Evolutionary conservation across 768 basidiomycete species (phyloP), one percentile per base, ranked within the genome.

Genomic region (Suillus luteus): DNA sequence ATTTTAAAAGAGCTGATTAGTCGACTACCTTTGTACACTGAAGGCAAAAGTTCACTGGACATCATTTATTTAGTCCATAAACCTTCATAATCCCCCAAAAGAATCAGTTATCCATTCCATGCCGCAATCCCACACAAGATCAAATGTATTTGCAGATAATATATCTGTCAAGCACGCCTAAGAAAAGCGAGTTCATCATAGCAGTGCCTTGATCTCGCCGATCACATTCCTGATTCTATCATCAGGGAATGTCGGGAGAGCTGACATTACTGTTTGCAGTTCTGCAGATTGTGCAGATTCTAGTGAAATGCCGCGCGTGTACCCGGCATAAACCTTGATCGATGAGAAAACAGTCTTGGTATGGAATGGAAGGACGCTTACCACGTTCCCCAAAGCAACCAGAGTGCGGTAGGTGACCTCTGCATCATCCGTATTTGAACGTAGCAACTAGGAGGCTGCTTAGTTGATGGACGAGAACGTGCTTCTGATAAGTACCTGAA

Each of bases 381-480:
- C 92, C 38, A 85, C 72, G 72, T 93, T 92, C 27, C 92, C 92
- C 12, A 93, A 79, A 6, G 85, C 91, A 35, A 91, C 90, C 12
- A 88, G 76, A 10, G 85, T 80, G 41, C 92, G 86, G 72, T 93
- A 93, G 31, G 80, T 81, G 4, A 89, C 84, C 68, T 93, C 92
- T 11, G 86, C 78, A 62, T 93, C 92, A 41, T 74, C 73, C 51
- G 71, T 82, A 69, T 86, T 83, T 61, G 80, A 77, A 75, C 70
- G 59, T 40, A 72, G 64, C 35, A 74, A 59, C 73, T 74, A 61
- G 5, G 24, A 54, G 40, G 43, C 7, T 46, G 60, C 72, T 19
- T 71, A 62, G n/a, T 62, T 37, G 38, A 38, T 37, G 9, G 22
- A 48, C 52, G 46, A 33, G 38, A 31, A 55, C 22, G 41, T 58